These are phyloP conservation scores for Blastocystis sp. DNA, from an alignment of 352 stramenopile genomes.

Conservation along the genomic window DNA sequence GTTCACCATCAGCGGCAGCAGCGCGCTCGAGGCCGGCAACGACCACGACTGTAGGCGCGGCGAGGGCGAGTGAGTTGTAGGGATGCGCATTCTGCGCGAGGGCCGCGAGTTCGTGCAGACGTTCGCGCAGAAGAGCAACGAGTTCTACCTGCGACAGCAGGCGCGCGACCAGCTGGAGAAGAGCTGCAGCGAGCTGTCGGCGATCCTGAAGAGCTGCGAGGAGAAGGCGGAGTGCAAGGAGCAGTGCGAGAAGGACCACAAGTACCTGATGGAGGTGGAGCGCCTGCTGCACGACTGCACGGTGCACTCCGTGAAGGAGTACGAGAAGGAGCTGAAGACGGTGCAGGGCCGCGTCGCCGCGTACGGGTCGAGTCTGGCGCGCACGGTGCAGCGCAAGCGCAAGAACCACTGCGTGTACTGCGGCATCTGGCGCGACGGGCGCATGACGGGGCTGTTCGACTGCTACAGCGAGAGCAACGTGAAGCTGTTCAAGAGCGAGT, in stretches of 20 bases:
- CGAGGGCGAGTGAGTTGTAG: not conserved
- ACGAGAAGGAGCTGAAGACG: not conserved
- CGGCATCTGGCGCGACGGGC: not conserved
- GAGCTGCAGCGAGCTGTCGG: not conserved
- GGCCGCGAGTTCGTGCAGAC: not conserved
- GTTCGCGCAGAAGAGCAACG: constrained; percentile 18
- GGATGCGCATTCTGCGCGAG: constrained; percentile 5
- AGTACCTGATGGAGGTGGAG: not conserved
- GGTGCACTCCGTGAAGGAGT: not conserved
- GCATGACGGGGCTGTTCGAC: constrained; percentile 35
- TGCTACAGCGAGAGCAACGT: not conserved
- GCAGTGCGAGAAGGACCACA: not conserved
- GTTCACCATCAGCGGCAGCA: constrained; percentile 8
- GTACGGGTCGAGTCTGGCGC: not conserved
- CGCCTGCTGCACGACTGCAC: not conserved
- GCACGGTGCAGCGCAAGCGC: not conserved
- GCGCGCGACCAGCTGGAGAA: constrained; percentile 9
- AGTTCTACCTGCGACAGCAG: not conserved
- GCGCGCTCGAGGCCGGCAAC: not conserved
- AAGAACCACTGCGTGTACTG: not conserved
- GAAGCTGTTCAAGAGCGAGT: not conserved
- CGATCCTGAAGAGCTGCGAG: not conserved
- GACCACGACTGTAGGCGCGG: constrained; percentile 52
- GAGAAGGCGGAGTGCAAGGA: not conserved
- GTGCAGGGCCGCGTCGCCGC: not conserved